Base-by-base conservation (phyloP, 2,329 filamentous ascomycete species). In the Metarhizium guizhouense region DNA sequence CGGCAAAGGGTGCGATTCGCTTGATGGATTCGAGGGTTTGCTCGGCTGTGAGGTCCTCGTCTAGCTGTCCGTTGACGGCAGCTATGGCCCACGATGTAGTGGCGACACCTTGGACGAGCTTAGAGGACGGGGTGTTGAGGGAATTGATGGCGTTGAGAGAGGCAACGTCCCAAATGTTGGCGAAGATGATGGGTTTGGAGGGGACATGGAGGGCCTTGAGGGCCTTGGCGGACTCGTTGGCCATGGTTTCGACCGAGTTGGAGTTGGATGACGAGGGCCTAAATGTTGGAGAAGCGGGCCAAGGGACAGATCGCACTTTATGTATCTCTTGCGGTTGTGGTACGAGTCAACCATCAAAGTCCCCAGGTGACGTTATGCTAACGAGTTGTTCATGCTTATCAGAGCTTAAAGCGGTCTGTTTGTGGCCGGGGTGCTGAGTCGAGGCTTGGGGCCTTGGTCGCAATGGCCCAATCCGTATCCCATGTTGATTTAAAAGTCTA, bases 151-250 rank as follows among this genome's bases (percentile, higher is more conserved):
- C 62, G 14, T 66, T 64, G 42, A 81, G 76, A 3, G 79, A 76
- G 20, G 75, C 64, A 32, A 72, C 67, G 61, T 84, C 80, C 72
- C 78, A 82, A 59, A 82, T 69, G 60, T 84, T 84, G 11, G 79
- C 71, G 6, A 84, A 68, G 47, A 84, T 58, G 40, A 84, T 57
- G 13, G 82, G 81, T 0, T 70, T 62, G 2, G 76, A 74, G 0
- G 80, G 77, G 25, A 67, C 58, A 64, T 84, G 81, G 20, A 84
- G 76, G 43, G 64, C 62, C 57, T 72, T 70, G 56, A 74, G 62
- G 32, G 63, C 67, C 52, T 61, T 68, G 57, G 68, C 78, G 58
- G 59, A 58, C 13, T 63, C 52, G 59, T 71, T 72, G 49, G 49
- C 49, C 49, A 51, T 40, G 49, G 14, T 51, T 8, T 43, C 10